Percentiles rank a stretch among this genome's conserved stretches.
Conservation (phyloP, 139 green algal genomes). For the Astrephomene gubernaculifera region DNA sequence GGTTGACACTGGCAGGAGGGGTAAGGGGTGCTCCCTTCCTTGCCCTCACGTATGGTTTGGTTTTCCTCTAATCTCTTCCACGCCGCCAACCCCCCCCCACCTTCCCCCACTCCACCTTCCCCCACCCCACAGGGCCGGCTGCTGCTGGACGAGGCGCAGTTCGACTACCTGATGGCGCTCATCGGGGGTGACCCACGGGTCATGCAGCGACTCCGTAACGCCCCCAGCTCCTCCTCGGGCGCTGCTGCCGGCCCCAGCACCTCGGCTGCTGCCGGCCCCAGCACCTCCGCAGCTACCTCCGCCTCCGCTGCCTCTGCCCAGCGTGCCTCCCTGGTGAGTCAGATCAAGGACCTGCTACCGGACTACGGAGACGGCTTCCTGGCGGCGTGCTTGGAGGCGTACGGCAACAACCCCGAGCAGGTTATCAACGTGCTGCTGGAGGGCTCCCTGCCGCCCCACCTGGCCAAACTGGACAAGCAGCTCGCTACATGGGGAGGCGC, state of each 20-base stretch:
- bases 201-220: slow-evolving; percentile 30
- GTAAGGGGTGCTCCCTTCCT: too few species aligned
- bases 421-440: slow-evolving; percentile 81
- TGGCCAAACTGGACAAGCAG: slow-evolving; percentile 63
- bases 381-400: slow-evolving; percentile 65
- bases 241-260: slow-evolving; percentile 15
- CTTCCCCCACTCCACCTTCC: background rate
- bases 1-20: too few species aligned
- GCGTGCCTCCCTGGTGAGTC: background rate
- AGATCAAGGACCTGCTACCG: slow-evolving; percentile 82
- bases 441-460: slow-evolving; percentile 62
- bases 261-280: background rate
- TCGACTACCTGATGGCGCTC: slow-evolving; percentile 83
- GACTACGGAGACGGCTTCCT: slow-evolving; percentile 84
- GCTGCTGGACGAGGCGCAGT: slow-evolving; percentile 77
- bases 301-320: background rate
- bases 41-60: too few species aligned
- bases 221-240: background rate
- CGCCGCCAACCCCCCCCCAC: background rate
- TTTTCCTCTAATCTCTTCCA: too few species aligned
- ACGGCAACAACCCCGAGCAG: slow-evolving; percentile 66
- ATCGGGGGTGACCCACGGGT: slow-evolving; percentile 55
- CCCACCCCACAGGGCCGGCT: slow-evolving; percentile 52
- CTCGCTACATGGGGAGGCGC: slow-evolving; percentile 35
- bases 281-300: background rate